Conservation (phyloP, 768 basidiomycete species). For the Sistotremastrum niveocremeum region DNA sequence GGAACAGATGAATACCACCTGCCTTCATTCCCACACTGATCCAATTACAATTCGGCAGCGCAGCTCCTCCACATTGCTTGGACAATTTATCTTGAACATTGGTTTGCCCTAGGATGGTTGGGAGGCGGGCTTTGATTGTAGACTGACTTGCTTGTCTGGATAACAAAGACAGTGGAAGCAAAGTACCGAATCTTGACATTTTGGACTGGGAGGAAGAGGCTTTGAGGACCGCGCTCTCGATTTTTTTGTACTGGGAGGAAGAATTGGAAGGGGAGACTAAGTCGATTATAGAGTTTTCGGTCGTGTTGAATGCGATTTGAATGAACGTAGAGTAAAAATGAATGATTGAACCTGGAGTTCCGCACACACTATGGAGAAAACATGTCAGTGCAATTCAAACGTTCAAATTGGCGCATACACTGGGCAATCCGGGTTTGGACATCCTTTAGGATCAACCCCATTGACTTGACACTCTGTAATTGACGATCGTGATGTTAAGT, state of each 20-base stretch:
- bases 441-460: conserved; percentile 49
- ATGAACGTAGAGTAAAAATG: conserved; percentile 46
- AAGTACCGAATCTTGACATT: background rate
- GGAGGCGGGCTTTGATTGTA: background rate
- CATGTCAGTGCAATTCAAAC: background rate
- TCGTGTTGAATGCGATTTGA: conserved; percentile 35
- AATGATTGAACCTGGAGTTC: conserved; percentile 69
- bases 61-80: background rate
- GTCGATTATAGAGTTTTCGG: conserved; percentile 19
- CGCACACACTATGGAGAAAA: conserved; percentile 35
- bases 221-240: conserved; percentile 28
- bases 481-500: background rate
- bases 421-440: conserved; percentile 69
- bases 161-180: background rate
- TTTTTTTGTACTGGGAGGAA: conserved; percentile 27
- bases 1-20: no score
- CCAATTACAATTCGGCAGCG: no score
- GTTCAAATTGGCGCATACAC: conserved; percentile 16
- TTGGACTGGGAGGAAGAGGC: background rate
- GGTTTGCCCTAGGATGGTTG: background rate
- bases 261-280: conserved; percentile 19
- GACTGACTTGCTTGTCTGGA: background rate
- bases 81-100: background rate
- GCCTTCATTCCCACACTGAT: no score
- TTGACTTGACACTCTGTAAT: conserved; percentile 35